Percentiles rank a stretch among this genome's conserved stretches.
Evolutionary conservation across 176 grass and related monocot species (phyloP).

Genomic region (Triticum dicoccoides): DNA sequence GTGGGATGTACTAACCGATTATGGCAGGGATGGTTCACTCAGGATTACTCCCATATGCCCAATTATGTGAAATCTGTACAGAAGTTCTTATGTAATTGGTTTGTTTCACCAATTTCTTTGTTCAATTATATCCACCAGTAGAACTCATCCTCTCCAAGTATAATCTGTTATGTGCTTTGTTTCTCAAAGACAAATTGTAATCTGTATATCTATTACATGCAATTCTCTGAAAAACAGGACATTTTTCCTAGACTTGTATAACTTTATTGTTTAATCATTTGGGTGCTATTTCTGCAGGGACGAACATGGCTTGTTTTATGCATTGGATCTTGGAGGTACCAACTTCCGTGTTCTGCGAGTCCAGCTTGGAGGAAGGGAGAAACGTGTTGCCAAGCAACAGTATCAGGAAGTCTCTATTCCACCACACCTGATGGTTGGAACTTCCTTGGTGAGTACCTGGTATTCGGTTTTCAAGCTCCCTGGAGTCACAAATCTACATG

Average conservation of each 20-base stretch:
- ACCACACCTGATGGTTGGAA: constrained; percentile 64
- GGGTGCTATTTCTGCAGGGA: constrained; percentile 27
- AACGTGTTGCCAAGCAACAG: constrained; percentile 54
- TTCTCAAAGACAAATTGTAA: neutral
- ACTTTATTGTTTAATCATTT: constrained; percentile 6
- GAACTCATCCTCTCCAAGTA: neutral
- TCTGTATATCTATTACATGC: neutral
- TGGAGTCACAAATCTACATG: neutral
- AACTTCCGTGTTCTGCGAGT: constrained; percentile 86
- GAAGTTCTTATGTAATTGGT: neutral
- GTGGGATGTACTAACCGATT: neutral
- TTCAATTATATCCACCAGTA: neutral
- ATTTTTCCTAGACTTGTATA: neutral
- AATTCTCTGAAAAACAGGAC: neutral
- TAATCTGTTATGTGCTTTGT: constrained; percentile 1
- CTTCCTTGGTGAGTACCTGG: constrained; percentile 41
- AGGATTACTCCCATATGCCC: neutral
- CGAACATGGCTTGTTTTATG: constrained; percentile 73
- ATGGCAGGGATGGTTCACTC: neutral
- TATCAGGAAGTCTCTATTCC: constrained; percentile 68
- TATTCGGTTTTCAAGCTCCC: neutral
- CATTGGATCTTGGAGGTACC: constrained; percentile 80
- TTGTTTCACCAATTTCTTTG: neutral
- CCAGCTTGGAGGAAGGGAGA: constrained; percentile 76
- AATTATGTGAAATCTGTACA: neutral